Evolutionary conservation across 2,329 filamentous ascomycete genomes (phyloP).

Genomic region (Leptographium wingfieldii): DNA sequence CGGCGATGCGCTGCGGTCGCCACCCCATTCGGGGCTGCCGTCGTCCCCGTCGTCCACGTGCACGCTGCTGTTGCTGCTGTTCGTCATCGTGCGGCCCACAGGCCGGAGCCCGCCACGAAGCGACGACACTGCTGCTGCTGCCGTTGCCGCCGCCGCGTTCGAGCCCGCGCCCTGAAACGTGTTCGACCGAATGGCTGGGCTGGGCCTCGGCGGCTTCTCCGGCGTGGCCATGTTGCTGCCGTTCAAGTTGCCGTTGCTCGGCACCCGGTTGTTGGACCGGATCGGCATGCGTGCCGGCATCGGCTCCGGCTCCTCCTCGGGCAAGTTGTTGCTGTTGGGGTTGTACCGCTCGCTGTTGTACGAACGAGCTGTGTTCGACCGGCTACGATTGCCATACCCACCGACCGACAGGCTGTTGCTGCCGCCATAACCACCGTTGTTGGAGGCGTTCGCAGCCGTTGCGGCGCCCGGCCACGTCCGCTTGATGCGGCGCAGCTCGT

Average conservation of each 20-base stretch:
- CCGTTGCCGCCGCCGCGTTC: slow-evolving; percentile 9
- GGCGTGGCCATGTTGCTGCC: slow-evolving; percentile 10
- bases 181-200: slow-evolving; percentile 22
- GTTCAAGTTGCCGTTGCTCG: slow-evolving; percentile 7
- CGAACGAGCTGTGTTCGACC: slow-evolving; percentile 37
- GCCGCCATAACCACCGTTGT: slow-evolving; percentile 6
- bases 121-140: slow-evolving; percentile 8
- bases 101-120: slow-evolving; percentile 33
- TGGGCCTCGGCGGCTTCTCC: slow-evolving; percentile 24
- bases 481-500: slow-evolving; percentile 54
- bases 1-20: slow-evolving; percentile 39
- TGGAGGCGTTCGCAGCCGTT: slow-evolving; percentile 4
- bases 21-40: slow-evolving; percentile 35
- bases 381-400: slow-evolving; percentile 22
- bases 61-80: slow-evolving; percentile 21
- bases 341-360: slow-evolving; percentile 17
- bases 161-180: slow-evolving; percentile 24
- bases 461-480: slow-evolving; percentile 27
- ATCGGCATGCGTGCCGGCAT: slow-evolving; percentile 30
- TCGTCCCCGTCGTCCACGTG: slow-evolving; percentile 37
- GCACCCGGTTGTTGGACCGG: slow-evolving; percentile 22
- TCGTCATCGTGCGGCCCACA: slow-evolving; percentile 29
- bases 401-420: slow-evolving; percentile 8
- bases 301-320: slow-evolving; percentile 22
- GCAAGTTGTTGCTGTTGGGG: slow-evolving; percentile 22